phyloP scores from a whole-genome alignment of 139 green algal genomes.

The Chlamydomonas sp. region DNA sequence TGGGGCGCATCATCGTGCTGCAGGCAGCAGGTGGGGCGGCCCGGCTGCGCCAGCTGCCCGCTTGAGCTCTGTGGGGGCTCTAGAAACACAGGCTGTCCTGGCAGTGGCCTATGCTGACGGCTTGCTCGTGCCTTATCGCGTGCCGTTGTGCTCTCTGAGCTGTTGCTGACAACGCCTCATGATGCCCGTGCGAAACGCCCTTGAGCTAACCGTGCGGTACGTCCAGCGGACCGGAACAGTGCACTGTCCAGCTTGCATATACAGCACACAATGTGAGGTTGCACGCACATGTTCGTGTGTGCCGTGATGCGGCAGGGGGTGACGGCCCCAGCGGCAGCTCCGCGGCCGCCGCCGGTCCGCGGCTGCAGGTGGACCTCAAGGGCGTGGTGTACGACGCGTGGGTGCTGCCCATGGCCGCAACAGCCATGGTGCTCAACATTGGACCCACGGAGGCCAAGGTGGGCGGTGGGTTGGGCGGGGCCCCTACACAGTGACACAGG shows the following conservation, averaged over 20 bases:
- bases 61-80: background rate
- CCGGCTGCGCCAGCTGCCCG: background rate
- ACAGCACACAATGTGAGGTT: no score
- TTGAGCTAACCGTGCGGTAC: no score
- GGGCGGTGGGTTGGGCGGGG: background rate
- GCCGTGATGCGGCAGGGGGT: background rate
- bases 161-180: no score
- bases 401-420: conserved; percentile 61
- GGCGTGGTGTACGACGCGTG: conserved; percentile 61
- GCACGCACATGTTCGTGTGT: no score
- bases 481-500: background rate
- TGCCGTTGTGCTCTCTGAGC: no score
- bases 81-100: background rate
- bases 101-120: no score
- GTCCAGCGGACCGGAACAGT: no score
- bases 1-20: conserved; percentile 58
- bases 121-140: no score
- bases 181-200: no score
- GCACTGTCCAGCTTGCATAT: no score
- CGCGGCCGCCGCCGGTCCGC: background rate
- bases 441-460: conserved; percentile 64
- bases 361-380: conserved; percentile 65
- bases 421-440: conserved; percentile 63
- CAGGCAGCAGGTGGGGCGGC: background rate
- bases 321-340: no score